Base-by-base conservation (phyloP, 2,329 filamentous ascomycete species). In the Monascus ruber region DNA sequence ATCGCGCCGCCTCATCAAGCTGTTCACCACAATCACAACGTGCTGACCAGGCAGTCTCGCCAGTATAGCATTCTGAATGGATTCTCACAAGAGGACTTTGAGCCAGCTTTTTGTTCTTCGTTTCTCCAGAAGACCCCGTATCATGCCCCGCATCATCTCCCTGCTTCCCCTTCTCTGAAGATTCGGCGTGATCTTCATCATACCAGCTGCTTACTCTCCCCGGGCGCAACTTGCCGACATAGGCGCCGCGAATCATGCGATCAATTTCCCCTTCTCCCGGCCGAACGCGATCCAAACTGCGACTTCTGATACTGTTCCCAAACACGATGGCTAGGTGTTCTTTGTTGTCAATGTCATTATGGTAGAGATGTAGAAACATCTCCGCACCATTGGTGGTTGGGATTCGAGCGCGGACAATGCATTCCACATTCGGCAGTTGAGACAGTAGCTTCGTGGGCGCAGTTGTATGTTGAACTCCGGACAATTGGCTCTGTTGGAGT, bases 291-390 rank as follows among this genome's bases (percentile, higher is more conserved):
- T 70, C 66, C 36, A 70, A 74, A 78, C 63, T 73, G 60, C 68
- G 79, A 77, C 59, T 76, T 35, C 91, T 76, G 49, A 96, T 95
- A 35, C 80, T 72, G 42, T 81, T 80, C 2, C 91, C 91, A 62
- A 98, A 98, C 0, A 98, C 91, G 55, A 98, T 96, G 11, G 91
- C 91, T 37, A 98, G 68, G 59, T 98, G 91, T 58, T 98, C 91
- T 64, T 98, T 98, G 48, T 81, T 85, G 62, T 98, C 91, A 5
- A 85, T 78, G 52, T 84, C 84, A 64, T 98, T 98, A 46, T 81
- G 81, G 66, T 98, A 98, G 0, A 96, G 71, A 57, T 98, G 89
- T 37, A 98, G 66, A 63, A 93, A 98, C 87, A 98, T 96, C 63
- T 98, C 88, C 7, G 87, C 84, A 3, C 89, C 89, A 0, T 76